These are phyloP conservation scores for Botrytis aclada DNA, from an alignment of 2,329 filamentous ascomycete species.

Conservation along the genomic window DNA sequence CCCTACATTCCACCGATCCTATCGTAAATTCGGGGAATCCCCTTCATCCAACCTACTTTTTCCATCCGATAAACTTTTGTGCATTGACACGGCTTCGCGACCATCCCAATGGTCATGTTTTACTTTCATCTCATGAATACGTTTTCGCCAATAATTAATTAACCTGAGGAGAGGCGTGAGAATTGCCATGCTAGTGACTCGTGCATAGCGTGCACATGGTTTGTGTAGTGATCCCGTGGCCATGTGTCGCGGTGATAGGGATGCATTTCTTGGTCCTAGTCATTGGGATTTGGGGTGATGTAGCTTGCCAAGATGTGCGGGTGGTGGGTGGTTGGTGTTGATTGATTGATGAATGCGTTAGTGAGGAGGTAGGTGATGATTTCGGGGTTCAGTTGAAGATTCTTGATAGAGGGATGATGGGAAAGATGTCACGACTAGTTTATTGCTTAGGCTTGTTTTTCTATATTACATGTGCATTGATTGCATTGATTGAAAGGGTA, in stretches of 20 bases:
- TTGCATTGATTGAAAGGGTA: neutral
- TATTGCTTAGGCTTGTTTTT: neutral
- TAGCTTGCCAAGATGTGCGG: neutral
- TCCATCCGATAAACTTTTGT: neutral
- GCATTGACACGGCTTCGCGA: neutral
- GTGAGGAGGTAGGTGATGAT: neutral
- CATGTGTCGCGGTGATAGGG: neutral
- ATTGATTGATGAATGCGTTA: neutral
- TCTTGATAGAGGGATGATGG: neutral
- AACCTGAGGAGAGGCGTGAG: neutral
- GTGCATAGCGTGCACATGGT: neutral
- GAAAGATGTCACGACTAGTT: neutral
- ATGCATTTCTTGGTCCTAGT: neutral
- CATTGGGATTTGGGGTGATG: neutral
- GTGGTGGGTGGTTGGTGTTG: neutral
- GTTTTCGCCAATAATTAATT: neutral
- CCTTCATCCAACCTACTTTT: neutral
- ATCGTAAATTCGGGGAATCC: neutral
- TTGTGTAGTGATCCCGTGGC: slow-evolving; percentile 11
- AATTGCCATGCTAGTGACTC: slow-evolving; percentile 6
- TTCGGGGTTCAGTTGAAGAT: neutral
- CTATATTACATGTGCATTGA: neutral
- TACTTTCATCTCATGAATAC: neutral
- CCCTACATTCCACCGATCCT: neutral
- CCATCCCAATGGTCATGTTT: slow-evolving; percentile 1